Evolutionary conservation across 345 rosid species (phyloP), one percentile per base, ranked within the genome.

Genomic region (Leavenworthia alabamica): DNA sequence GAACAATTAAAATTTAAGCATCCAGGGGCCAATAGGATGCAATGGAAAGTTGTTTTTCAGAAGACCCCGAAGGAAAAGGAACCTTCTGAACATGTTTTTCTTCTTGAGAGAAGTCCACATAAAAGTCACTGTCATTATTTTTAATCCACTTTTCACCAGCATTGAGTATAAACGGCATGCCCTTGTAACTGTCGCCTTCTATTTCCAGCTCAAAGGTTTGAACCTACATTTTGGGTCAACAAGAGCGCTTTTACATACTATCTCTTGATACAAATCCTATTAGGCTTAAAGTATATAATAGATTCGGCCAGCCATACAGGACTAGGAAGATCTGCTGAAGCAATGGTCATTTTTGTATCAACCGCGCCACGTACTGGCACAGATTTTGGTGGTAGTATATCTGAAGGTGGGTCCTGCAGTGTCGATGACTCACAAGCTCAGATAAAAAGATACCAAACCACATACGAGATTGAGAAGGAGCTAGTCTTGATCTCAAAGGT

Each of bases 111-210:
- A 93, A 82, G 63, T 84, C 89, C 42, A 89, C 70, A 76, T 87
- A 93, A 52, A 87, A 93, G 82, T 93, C 95, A 8, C 81, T 66
- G 72, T 79, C 80, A 1, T 83, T 73, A 76, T 89, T 68, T 75
- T 86, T 93, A 31, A 93, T 83, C 99, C 99, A 93, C 6, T 68
- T 80, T 77, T 78, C 94, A 58, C 80, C 82, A 68, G 81, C 73
- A 49, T 67, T 51, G 75, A 93, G 81, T 54, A 93, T 95, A 81
- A 93, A 93, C 19, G 97, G 92, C 92, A 93, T 89, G 67, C 99
- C 99, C 22, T 73, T 77, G 70, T 74, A 86, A 69, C 53, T 72
- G 8, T 71, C 88, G n/a, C 81, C 97, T 77, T 82, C 87, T 71
- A 87, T 66, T 75, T 86, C 90, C 62, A 93, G 44, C 78, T 81